Evolutionary conservation across 331 rosid genomes (phyloP).

Genomic region (Malus hybrid): DNA sequence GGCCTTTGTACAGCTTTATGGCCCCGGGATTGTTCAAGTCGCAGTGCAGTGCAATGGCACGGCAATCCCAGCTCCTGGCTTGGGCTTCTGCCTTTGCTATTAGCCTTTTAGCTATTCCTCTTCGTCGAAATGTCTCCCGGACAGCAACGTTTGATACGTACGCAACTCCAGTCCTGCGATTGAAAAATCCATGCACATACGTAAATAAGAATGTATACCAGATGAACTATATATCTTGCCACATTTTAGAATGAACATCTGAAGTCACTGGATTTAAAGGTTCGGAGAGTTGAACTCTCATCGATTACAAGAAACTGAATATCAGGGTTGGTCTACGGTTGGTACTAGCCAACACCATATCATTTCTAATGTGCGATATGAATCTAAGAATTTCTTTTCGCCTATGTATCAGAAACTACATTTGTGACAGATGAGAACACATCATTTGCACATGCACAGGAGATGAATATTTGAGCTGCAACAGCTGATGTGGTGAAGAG

Average conservation of each 20-base stretch:
- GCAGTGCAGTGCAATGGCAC: conserved; percentile 80
- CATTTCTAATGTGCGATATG: not conserved
- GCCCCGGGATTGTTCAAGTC: conserved; percentile 76
- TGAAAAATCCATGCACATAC: not conserved
- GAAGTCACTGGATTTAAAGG: not conserved
- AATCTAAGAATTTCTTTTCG: not conserved
- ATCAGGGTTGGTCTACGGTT: not conserved
- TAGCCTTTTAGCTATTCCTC: conserved; percentile 78
- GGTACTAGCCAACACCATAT: not conserved
- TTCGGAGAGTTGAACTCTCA: not conserved
- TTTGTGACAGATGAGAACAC: not conserved
- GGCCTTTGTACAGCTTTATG: conserved; percentile 64
- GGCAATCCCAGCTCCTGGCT: conserved; percentile 90
- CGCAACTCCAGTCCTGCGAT: conserved; percentile 85
- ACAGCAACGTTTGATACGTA: conserved; percentile 94
- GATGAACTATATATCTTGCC: not conserved
- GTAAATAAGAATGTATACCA: conserved; percentile 11
- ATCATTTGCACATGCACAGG: not conserved
- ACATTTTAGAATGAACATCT: not conserved
- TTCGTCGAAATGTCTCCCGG: conserved; percentile 69
- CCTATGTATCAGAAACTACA: not conserved
- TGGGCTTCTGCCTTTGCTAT: conserved; percentile 80
- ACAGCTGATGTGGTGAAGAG: not conserved
- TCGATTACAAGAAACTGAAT: not conserved
- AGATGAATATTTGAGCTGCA: not conserved